Base-by-base conservation (phyloP, 2,329 filamentous ascomycete species). In the Aspergillus fischeri region DNA sequence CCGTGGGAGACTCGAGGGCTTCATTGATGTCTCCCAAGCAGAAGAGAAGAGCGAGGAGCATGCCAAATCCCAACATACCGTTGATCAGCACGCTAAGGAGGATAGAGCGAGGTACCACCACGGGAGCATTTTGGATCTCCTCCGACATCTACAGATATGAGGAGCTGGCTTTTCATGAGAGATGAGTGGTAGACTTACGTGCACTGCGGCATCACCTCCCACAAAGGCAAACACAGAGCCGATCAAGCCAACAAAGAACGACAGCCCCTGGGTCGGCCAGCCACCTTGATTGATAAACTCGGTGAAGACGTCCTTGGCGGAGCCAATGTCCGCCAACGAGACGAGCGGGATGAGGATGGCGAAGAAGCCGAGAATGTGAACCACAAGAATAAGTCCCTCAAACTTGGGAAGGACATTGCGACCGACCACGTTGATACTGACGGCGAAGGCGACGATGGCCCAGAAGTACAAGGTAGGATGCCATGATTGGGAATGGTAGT, bases 341-440 rank as follows among this genome's bases (percentile, higher is more conserved):
- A 75, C 71, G 3, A 82, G 66, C 0, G 77, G 73, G n/a, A 82
- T 77, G 8, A 83, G 66, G 53, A 82, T 78, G 0, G 75, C 80
- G 56, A 83, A 80, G 64, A 83, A 80, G 4, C 80, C 81, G 17
- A 79, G 65, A 17, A 83, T 69, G 54, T 83, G 81, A 3, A 83
- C 65, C 25, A 80, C 73, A 6, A 82, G 68, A 20, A 81, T 71
- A 10, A 79, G 62, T 1, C 77, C 76, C 63, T 84, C 81, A 47
- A 82, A 68, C 9, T 74, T 67, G 1, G 80, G 78, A 4, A 83
- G 67, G 1, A 76, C 62, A 42, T 70, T 72, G 2, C 75, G 75
- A 3, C 74, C 70, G 14, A 75, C 67, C 1, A 75, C 73, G 59
- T 82, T 83, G 55, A 80, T 72, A 28, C 69, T 63, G 4, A 77